Percentiles rank a stretch among this genome's conserved stretches.
phyloP scores from a whole-genome alignment of 1,284 basidiomycete genomes.

The Sanghuangporus baumii region DNA sequence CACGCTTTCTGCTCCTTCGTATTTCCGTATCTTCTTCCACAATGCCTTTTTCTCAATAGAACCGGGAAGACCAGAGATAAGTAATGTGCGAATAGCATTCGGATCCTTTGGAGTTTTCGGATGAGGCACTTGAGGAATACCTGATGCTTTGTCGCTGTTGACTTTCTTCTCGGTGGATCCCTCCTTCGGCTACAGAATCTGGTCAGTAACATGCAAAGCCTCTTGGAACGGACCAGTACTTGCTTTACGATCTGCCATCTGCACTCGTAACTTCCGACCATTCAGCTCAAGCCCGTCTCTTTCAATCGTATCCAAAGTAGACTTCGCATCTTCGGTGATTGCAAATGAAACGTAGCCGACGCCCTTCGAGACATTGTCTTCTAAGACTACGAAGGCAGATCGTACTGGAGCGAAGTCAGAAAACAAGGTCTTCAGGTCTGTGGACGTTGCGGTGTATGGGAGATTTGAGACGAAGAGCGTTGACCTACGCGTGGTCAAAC shows the following conservation, averaged over 20 bases:
- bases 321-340: conserved; percentile 82
- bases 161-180: conserved; percentile 37
- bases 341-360: conserved; percentile 98
- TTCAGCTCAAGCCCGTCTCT: conserved; percentile 52
- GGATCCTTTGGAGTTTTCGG: conserved; percentile 50
- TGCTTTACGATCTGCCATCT: conserved; percentile 80
- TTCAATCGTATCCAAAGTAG: conserved; percentile 58
- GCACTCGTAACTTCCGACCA: conserved; percentile 66
- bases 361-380: conserved; percentile 83
- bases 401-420: conserved; percentile 94
- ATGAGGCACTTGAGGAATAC: conserved; percentile 31
- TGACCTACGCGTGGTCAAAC: conserved; percentile 35
- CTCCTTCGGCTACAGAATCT: conserved; percentile 3
- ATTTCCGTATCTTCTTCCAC: conserved; percentile 88
- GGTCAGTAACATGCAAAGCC: background rate
- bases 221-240: conserved; percentile 19
- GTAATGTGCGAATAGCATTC: conserved; percentile 73
- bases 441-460: conserved; percentile 85
- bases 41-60: conserved; percentile 68
- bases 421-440: conserved; percentile 88
- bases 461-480: conserved; percentile 81
- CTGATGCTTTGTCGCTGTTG: conserved; percentile 37
- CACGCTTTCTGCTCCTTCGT: conserved; percentile 63
- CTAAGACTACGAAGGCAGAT: conserved; percentile 89
- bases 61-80: conserved; percentile 70